Conservation (phyloP, 2,329 filamentous ascomycete genomes). For the Fusarium sp. region DNA sequence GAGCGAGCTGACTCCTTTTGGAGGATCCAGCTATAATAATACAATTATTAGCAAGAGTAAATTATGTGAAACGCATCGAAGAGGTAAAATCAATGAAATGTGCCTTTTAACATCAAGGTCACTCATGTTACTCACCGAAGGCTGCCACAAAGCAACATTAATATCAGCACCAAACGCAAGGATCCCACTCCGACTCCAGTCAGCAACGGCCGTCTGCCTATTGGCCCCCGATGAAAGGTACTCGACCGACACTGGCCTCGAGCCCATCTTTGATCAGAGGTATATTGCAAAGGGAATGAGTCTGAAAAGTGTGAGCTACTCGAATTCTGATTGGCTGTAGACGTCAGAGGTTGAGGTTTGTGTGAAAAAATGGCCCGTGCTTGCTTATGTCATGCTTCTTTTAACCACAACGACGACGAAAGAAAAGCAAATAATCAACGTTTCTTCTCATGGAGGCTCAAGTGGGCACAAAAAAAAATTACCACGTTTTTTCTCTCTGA, state of each 20-base stretch:
- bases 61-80: background rate
- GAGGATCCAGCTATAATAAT: constrained; percentile 51
- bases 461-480: constrained; percentile 5
- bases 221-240: constrained; percentile 85
- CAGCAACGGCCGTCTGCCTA: constrained; percentile 84
- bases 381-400: constrained; percentile 40
- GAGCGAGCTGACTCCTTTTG: constrained; percentile 68
- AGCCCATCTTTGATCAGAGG: constrained; percentile 41
- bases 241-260: constrained; percentile 50
- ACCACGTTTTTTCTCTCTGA: background rate
- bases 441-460: background rate
- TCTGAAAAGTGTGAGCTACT: constrained; percentile 48
- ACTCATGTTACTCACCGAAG: constrained; percentile 64
- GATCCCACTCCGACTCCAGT: constrained; percentile 79
- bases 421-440: constrained; percentile 29
- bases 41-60: constrained; percentile 9
- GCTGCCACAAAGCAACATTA: constrained; percentile 89
- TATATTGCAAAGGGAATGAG: constrained; percentile 34
- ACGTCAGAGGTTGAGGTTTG: constrained; percentile 36
- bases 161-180: constrained; percentile 89
- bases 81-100: background rate
- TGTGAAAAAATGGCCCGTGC: background rate
- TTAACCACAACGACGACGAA: constrained; percentile 12
- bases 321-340: constrained; percentile 50
- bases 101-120: constrained; percentile 17